Conservation (phyloP, 192 early-diverging fungal genomes). For the Rhizophagus prolifer region DNA sequence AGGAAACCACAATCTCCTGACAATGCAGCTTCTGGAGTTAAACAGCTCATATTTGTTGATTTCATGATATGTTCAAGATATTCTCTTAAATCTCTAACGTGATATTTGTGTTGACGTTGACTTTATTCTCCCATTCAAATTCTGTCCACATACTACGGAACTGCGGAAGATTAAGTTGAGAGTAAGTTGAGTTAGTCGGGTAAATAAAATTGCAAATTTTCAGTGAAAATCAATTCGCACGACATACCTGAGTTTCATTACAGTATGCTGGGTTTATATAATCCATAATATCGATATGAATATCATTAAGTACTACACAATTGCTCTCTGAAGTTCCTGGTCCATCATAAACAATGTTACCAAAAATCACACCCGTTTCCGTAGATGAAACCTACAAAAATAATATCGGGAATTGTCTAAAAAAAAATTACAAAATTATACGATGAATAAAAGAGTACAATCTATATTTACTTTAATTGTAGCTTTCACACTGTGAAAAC, state of each 20-base stretch:
- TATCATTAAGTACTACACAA: slow-evolving; percentile 95
- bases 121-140: slow-evolving; percentile 99
- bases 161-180: slow-evolving; percentile 33
- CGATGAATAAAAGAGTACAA: no score
- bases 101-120: slow-evolving; percentile 93
- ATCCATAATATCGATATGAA: slow-evolving; percentile 99
- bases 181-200: no score
- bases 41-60: slow-evolving; percentile 96
- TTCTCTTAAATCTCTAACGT: slow-evolving; percentile 81
- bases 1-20: slow-evolving; percentile 96
- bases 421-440: not conserved
- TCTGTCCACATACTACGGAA: slow-evolving; percentile 99
- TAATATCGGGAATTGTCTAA: not conserved
- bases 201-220: not conserved
- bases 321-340: slow-evolving; percentile 85
- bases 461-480: slow-evolving; percentile 78
- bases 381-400: slow-evolving; percentile 80
- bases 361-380: slow-evolving; percentile 97
- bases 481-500: slow-evolving; percentile 94
- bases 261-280: slow-evolving; percentile 94
- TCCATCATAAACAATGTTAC: slow-evolving; percentile 99
- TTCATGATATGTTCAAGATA: slow-evolving; percentile 94
- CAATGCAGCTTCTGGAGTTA: slow-evolving; percentile 91
- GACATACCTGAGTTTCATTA: slow-evolving; percentile 74
- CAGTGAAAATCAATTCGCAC: not conserved